Conservation (phyloP, 441 rosid genomes). For the Corymbia calophylla region DNA sequence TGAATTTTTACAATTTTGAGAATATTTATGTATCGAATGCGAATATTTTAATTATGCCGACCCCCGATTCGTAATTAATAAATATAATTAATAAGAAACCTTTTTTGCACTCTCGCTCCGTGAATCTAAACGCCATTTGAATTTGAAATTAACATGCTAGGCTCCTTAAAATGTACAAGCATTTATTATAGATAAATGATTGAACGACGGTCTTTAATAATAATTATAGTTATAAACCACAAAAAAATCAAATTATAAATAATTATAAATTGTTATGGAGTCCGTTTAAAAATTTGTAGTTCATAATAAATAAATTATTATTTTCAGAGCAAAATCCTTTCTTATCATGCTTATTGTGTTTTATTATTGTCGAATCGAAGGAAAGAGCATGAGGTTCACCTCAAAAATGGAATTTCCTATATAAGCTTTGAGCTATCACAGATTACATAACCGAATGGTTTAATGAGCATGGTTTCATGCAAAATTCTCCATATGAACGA, state of each 20-base stretch:
- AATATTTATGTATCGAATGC: neutral
- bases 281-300: no score
- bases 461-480: neutral
- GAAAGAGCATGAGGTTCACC: fast-evolving
- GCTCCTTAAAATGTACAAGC: neutral
- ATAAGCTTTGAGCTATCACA: neutral
- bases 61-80: neutral
- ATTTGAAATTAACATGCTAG: neutral
- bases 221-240: no score
- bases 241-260: no score
- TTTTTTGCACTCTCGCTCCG: neutral
- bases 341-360: no score
- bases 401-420: fast-evolving
- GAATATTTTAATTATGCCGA: neutral
- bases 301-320: no score
- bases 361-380: fast-evolving
- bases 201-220: no score
- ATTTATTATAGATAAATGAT: neutral
- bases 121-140: neutral
- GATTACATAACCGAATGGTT: fast-evolving
- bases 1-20: neutral
- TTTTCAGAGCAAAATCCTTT: no score
- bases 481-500: neutral
- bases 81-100: neutral
- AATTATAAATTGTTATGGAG: no score